A percentile compares a stretch with the other conserved stretches of the same genome.
Evolutionary conservation across 768 basidiomycete species (phyloP).

Genomic region (Mycena olivaceomarginata): DNA sequence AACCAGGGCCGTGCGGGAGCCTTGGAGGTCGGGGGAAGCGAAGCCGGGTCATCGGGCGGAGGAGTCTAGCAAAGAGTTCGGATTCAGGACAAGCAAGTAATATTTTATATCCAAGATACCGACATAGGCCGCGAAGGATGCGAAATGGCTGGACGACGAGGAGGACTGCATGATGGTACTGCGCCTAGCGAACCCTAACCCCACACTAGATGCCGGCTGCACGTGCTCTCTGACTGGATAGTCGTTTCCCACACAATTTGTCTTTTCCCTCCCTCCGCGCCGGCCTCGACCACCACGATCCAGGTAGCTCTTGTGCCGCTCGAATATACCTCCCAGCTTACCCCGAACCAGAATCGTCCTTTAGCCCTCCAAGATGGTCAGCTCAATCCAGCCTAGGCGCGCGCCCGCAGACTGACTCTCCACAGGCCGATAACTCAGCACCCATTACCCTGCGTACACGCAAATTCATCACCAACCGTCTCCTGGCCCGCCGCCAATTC

Average conservation of each 20-base stretch:
- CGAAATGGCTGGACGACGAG: slow-evolving; percentile 62
- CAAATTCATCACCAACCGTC: slow-evolving; percentile 99
- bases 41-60: slow-evolving; percentile 73
- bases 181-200: neutral
- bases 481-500: slow-evolving; percentile 97
- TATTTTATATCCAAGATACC: slow-evolving; percentile 40
- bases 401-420: slow-evolving; percentile 35
- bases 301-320: slow-evolving; percentile 25
- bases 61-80: slow-evolving; percentile 62
- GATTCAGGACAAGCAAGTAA: slow-evolving; percentile 19
- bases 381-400: slow-evolving; percentile 28
- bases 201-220: neutral
- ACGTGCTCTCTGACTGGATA: slow-evolving; percentile 49
- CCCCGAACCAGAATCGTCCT: slow-evolving; percentile 43
- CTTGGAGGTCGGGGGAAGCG: slow-evolving; percentile 52
- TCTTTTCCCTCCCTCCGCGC: slow-evolving; percentile 50
- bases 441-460: slow-evolving; percentile 97
- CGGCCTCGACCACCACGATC: slow-evolving; percentile 63
- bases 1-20: slow-evolving; percentile 71
- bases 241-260: slow-evolving; percentile 48
- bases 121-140: slow-evolving; percentile 80
- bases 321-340: slow-evolving; percentile 30
- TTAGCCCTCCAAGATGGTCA: slow-evolving; percentile 59
- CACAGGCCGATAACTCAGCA: slow-evolving; percentile 85
- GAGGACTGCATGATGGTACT: slow-evolving; percentile 49